Percentiles rank a stretch among this genome's conserved stretches.
These are phyloP conservation scores for Wilcoxina mikolae DNA, from an alignment of 495 filamentous ascomycete genomes.

Conservation along the genomic window DNA sequence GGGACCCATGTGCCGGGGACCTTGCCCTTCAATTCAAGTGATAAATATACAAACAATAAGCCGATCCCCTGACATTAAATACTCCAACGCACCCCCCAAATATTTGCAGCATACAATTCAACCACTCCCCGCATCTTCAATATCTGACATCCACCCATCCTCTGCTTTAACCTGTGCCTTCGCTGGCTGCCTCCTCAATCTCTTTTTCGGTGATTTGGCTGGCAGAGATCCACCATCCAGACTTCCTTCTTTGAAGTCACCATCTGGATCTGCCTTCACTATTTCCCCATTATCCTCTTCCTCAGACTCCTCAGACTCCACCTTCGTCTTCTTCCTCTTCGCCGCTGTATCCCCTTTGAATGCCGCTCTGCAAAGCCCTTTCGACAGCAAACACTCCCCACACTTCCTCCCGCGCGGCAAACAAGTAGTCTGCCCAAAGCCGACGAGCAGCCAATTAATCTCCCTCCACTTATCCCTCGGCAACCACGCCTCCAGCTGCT, in stretches of 20 bases:
- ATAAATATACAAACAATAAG: too few species aligned
- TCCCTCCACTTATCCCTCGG: constrained; percentile 82
- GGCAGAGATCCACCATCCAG: not conserved
- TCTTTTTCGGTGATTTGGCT: constrained; percentile 6
- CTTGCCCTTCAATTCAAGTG: too few species aligned
- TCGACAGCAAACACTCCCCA: constrained; percentile 63
- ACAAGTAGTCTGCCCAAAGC: constrained; percentile 71
- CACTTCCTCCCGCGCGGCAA: constrained; percentile 64
- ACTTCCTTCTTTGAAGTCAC: constrained; percentile 13
- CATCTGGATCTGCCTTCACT: constrained; percentile 12
- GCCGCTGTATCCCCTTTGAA: constrained; percentile 34
- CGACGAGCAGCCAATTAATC: constrained; percentile 84
- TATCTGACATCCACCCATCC: constrained; percentile 24
- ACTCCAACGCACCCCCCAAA: not conserved
- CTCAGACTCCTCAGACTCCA: constrained; percentile 22
- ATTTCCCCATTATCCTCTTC: constrained; percentile 13
- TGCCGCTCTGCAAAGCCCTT: constrained; percentile 62
- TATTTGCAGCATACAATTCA: not conserved
- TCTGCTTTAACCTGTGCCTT: constrained; percentile 21
- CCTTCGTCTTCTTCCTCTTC: constrained; percentile 34
- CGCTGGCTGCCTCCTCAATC: constrained; percentile 12
- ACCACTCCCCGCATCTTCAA: constrained; percentile 20
- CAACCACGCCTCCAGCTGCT: constrained; percentile 66
- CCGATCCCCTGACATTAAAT: not conserved
- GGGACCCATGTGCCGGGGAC: too few species aligned